Conservation (phyloP, 78 protist genomes). For the Dictyostelium intermedium region DNA sequence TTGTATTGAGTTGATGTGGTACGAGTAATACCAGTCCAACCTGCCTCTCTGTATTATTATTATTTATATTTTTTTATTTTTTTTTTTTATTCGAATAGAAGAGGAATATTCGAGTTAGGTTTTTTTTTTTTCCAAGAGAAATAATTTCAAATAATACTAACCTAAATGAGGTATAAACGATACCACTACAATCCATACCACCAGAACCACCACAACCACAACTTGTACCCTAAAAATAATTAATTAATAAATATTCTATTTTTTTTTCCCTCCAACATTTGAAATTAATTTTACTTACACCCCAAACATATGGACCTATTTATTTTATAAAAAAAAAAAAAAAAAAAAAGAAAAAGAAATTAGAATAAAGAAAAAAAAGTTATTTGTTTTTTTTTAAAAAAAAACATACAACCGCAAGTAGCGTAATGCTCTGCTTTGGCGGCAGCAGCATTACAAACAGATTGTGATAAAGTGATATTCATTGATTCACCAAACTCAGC, state of each 20-base stretch:
- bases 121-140: too few species aligned
- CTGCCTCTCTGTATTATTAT: conserved; percentile 25
- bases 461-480: conserved; percentile 1
- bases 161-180: conserved; percentile 52
- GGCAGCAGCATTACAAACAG: conserved; percentile 14
- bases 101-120: neutral
- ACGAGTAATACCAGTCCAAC: conserved; percentile 58
- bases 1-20: conserved; percentile 25
- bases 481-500: neutral
- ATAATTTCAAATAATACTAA: neutral
- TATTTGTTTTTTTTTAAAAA: too few species aligned
- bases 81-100: too few species aligned
- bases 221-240: conserved; percentile 25
- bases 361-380: neutral
- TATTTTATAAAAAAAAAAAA: neutral
- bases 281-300: neutral
- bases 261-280: neutral
- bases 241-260: neutral
- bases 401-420: conserved; percentile 34
- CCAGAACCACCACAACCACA: conserved; percentile 73
- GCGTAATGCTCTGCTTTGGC: conserved; percentile 18
- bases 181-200: conserved; percentile 73
- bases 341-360: neutral
- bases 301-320: neutral
- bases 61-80: too few species aligned